phyloP scores from a whole-genome alignment of 2,329 filamentous ascomycete species.

The Epichloe sylvatica region DNA sequence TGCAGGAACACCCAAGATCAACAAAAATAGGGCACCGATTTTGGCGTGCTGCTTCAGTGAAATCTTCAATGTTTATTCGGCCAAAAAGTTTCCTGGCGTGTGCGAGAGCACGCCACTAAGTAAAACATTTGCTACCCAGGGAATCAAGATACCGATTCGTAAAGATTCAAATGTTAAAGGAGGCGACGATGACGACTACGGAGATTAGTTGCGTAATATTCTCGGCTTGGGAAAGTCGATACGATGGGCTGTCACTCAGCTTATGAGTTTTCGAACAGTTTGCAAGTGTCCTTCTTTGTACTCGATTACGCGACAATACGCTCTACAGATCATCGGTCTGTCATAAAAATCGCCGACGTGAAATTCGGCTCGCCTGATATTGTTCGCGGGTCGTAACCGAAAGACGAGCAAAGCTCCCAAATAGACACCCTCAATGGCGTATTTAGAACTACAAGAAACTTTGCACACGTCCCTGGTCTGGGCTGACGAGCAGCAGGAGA shows the following conservation, averaged over 20 bases:
- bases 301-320: too few species aligned
- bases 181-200: conserved; percentile 37
- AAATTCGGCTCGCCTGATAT: too few species aligned
- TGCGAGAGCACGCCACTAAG: conserved; percentile 85
- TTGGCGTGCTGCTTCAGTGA: conserved; percentile 79
- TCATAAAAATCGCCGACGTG: not conserved
- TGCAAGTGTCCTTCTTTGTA: too few species aligned
- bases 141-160: conserved; percentile 91
- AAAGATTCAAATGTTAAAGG: conserved; percentile 57
- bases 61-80: conserved; percentile 83
- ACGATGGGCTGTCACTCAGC: not conserved
- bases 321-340: not conserved
- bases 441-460: too few species aligned
- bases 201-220: conserved; percentile 10
- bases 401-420: too few species aligned
- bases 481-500: too few species aligned
- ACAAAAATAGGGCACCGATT: conserved; percentile 64
- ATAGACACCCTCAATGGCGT: too few species aligned
- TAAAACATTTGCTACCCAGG: conserved; percentile 84
- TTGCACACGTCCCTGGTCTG: too few species aligned
- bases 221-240: not conserved
- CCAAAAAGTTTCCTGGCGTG: conserved; percentile 98
- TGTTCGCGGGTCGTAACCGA: too few species aligned
- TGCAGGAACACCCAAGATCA: conserved; percentile 38
- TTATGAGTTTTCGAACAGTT: not conserved